Conservation (phyloP, 768 basidiomycete species). For the Leccinum truebloodii region DNA sequence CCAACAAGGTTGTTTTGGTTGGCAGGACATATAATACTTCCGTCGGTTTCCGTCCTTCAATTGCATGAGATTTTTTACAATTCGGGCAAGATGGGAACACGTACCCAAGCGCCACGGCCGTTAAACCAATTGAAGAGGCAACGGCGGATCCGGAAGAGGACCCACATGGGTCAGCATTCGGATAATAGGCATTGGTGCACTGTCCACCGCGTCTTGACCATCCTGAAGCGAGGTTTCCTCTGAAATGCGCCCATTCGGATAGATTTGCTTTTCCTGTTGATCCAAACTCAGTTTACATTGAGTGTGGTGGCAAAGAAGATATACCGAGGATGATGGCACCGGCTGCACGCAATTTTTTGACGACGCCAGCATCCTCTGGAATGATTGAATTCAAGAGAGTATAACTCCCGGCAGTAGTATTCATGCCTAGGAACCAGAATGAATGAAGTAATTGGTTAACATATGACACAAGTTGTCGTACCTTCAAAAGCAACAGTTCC, state of each 20-base stretch:
- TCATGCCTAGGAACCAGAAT: constrained; percentile 34
- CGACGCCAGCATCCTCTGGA: constrained; percentile 37
- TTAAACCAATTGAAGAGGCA: constrained; percentile 51
- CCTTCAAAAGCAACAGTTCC: constrained; percentile 34
- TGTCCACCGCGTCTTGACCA: constrained; percentile 63
- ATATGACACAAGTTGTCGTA: background rate
- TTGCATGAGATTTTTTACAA: background rate
- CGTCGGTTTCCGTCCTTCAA: constrained; percentile 47
- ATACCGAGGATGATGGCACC: constrained; percentile 38
- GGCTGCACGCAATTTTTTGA: constrained; percentile 32
- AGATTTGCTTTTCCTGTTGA: constrained; percentile 53
- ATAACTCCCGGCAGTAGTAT: constrained; percentile 43
- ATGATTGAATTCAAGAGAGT: constrained; percentile 36
- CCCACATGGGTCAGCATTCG: constrained; percentile 54
- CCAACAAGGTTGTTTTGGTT: constrained; percentile 56
- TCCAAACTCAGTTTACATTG: background rate
- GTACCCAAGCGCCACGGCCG: constrained; percentile 45
- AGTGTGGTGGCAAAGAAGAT: background rate
- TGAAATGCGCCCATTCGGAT: constrained; percentile 53
- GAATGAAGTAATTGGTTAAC: background rate
- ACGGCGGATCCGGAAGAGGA: constrained; percentile 63
- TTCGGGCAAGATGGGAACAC: background rate
- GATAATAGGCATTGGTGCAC: constrained; percentile 49
- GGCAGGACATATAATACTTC: constrained; percentile 55
- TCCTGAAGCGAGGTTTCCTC: constrained; percentile 47